Percentiles rank a stretch among this genome's conserved stretches.
Conservation (phyloP, 2,329 filamentous ascomycete genomes). For the Lecanoromycetidae sp. region DNA sequence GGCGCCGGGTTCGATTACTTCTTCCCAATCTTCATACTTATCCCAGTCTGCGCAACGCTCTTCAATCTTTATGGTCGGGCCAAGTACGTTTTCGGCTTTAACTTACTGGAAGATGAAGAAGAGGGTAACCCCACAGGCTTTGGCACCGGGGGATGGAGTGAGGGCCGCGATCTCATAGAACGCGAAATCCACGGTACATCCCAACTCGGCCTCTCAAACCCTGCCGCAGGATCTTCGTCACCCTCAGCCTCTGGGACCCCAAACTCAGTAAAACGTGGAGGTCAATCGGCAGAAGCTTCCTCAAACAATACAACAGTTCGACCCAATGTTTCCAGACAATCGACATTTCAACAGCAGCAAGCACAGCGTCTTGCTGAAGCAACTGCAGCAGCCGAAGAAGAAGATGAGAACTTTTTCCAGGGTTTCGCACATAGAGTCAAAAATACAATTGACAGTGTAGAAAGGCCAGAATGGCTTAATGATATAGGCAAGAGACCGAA, state of each 20-base stretch:
- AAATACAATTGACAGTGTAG: slow-evolving; percentile 80
- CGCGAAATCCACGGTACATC: slow-evolving; percentile 60
- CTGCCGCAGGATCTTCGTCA: slow-evolving; percentile 5
- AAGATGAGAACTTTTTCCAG: slow-evolving; percentile 72
- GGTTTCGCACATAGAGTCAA: slow-evolving; percentile 73
- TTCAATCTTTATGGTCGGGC: slow-evolving; percentile 84
- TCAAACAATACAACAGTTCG: slow-evolving; percentile 8
- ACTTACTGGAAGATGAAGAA: slow-evolving; percentile 60
- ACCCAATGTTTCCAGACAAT: slow-evolving; percentile 2
- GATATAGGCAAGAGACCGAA: slow-evolving; percentile 63
- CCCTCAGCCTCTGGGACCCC: slow-evolving; percentile 1
- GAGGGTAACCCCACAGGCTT: slow-evolving; percentile 53
- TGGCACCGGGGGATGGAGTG: slow-evolving; percentile 76
- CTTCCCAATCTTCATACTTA: slow-evolving; percentile 75
- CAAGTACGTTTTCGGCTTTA: slow-evolving; percentile 66
- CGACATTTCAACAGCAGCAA: slow-evolving; percentile 22
- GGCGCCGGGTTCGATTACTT: slow-evolving; percentile 76
- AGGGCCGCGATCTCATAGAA: slow-evolving; percentile 82
- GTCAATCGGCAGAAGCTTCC: background rate
- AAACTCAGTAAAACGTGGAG: background rate
- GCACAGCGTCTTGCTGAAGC: slow-evolving; percentile 26
- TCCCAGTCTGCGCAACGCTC: slow-evolving; percentile 72
- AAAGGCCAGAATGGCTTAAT: slow-evolving; percentile 70
- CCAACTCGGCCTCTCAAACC: slow-evolving; percentile 30
- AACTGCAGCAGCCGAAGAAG: slow-evolving; percentile 37